Evolutionary conservation across 257 asterid species (phyloP).

Genomic region (Rhazya stricta): DNA sequence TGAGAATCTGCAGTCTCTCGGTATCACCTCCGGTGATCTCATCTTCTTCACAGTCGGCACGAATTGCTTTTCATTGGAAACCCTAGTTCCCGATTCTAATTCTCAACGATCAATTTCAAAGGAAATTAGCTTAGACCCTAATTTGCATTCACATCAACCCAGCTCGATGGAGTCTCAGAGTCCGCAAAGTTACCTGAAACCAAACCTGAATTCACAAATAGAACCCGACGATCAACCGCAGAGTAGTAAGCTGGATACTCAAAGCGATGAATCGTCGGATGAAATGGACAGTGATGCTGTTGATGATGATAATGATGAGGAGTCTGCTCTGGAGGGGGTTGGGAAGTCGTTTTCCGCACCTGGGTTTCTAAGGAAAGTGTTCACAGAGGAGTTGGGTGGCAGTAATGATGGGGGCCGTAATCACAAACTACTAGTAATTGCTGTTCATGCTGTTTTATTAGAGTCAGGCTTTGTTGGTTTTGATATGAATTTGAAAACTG

Average conservation of each 20-base stretch:
- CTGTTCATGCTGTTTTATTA: slow-evolving; percentile 71
- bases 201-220: slow-evolving; percentile 10
- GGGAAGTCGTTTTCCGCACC: slow-evolving; percentile 65
- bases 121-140: not conserved
- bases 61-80: slow-evolving; percentile 8
- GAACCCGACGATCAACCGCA: slow-evolving; percentile 10
- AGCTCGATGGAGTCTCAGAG: not conserved
- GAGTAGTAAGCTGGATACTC: slow-evolving; percentile 12
- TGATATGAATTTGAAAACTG: slow-evolving; percentile 34
- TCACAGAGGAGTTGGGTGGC: slow-evolving; percentile 48
- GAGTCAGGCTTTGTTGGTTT: slow-evolving; percentile 73
- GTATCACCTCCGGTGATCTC: slow-evolving; percentile 70
- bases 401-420: slow-evolving; percentile 40
- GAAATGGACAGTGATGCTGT: slow-evolving; percentile 34
- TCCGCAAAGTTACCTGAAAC: slow-evolving; percentile 6
- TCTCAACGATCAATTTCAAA: not conserved
- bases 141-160: not conserved
- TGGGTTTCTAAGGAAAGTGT: slow-evolving; percentile 77
- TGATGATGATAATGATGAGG: slow-evolving; percentile 20
- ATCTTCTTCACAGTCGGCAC: slow-evolving; percentile 46
- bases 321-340: slow-evolving; percentile 18
- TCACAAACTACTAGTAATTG: slow-evolving; percentile 57
- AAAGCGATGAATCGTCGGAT: slow-evolving; percentile 24
- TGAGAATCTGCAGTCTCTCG: slow-evolving; percentile 52
- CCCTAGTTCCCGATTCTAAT: slow-evolving; percentile 17